Evolutionary conservation across 495 filamentous ascomycete species (phyloP), one percentile per base, ranked within the genome.

Genomic region (Penicillium psychrofluorescens): DNA sequence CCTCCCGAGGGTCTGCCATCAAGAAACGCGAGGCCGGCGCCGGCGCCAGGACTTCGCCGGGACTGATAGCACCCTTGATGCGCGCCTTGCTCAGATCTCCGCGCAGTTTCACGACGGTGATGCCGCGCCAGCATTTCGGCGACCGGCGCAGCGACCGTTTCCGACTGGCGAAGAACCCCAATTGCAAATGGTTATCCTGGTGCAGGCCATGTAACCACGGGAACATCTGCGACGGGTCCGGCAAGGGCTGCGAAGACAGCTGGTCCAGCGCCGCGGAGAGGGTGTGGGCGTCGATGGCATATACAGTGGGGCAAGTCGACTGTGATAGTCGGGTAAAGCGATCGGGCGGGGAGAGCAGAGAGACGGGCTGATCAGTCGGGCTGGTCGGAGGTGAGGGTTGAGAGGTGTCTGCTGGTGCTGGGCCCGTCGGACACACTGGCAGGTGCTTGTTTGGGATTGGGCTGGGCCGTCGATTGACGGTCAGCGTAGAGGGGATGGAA

Each of bases 131-230:
- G 50, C 86, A 92, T 46, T 70, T 75, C 0, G 90, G 90, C n/a
- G 83, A 80, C 53, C 79, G 81, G 39, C 86, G 75, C 45, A 85
- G 68, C 1, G 80, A 68, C 40, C 83, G 85, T 47, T 81, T 83
- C 38, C 88, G 80, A 12, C 84, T 78, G 43, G 80, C 79, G 64
- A 98, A 96, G 69, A 95, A 96, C 11, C 83, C 80, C 44, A 89
- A 72, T 57, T 98, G 92, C 42, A 95, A 74, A 35, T 87, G 81
- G 55, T 97, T 98, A 42, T 81, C 78, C 4, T 85, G 81, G 53
- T 97, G 91, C n/a, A 97, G 66, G 14, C 92, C 92, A 68, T 98
- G 92, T 8, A 95, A 74, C 92, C 92, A 98, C n/a, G 92, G 92
- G 55, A 96, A 98, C 51, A 95, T 83, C 47, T 79, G 75, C 8